phyloP scores from a whole-genome alignment of 2,329 filamentous ascomycete species.

The Fragosphaeria purpurea region DNA sequence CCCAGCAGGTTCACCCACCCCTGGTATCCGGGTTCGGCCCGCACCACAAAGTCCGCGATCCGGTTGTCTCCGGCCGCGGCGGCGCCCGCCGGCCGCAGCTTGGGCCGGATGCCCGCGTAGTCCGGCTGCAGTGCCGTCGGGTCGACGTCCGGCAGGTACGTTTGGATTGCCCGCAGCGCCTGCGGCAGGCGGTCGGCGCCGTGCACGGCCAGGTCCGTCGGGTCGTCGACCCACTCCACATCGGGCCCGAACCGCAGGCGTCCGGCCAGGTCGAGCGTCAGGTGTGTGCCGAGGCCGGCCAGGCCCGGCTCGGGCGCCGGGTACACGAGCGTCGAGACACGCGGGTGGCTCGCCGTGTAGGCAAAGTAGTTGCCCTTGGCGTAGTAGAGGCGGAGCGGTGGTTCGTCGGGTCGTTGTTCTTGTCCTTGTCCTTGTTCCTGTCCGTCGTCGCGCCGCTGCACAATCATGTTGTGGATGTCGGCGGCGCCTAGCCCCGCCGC shows the following conservation, averaged over 20 bases:
- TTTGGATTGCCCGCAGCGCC: slow-evolving; percentile 64
- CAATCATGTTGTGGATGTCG: slow-evolving; percentile 70
- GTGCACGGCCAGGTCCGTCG: slow-evolving; percentile 55
- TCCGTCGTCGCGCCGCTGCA: slow-evolving; percentile 32
- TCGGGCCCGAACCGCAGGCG: slow-evolving; percentile 88
- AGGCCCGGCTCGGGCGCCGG: slow-evolving; percentile 74
- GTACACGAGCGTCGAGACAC: slow-evolving; percentile 68
- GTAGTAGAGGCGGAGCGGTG: slow-evolving; percentile 52
- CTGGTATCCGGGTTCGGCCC: slow-evolving; percentile 62
- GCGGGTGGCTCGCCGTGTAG: slow-evolving; percentile 56
- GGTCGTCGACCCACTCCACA: slow-evolving; percentile 77
- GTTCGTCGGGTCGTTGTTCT: slow-evolving; percentile 25
- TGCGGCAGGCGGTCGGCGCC: slow-evolving; percentile 49
- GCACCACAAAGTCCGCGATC: slow-evolving; percentile 78
- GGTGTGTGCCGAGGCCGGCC: slow-evolving; percentile 80
- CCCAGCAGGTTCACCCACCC: slow-evolving; percentile 87
- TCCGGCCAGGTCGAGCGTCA: slow-evolving; percentile 81
- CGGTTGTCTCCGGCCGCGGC: slow-evolving; percentile 35
- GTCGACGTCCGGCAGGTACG: slow-evolving; percentile 70
- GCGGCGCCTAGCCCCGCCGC: slow-evolving; percentile 73
- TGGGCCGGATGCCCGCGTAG: slow-evolving; percentile 87
- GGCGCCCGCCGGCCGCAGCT: slow-evolving; percentile 53
- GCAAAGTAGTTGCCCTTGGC: slow-evolving; percentile 96
- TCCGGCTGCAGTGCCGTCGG: slow-evolving; percentile 58
- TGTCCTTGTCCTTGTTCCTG: slow-evolving; percentile 14